These are phyloP conservation scores for Globisporangium camurandrum DNA, from an alignment of 352 stramenopile genomes.

Conservation along the genomic window DNA sequence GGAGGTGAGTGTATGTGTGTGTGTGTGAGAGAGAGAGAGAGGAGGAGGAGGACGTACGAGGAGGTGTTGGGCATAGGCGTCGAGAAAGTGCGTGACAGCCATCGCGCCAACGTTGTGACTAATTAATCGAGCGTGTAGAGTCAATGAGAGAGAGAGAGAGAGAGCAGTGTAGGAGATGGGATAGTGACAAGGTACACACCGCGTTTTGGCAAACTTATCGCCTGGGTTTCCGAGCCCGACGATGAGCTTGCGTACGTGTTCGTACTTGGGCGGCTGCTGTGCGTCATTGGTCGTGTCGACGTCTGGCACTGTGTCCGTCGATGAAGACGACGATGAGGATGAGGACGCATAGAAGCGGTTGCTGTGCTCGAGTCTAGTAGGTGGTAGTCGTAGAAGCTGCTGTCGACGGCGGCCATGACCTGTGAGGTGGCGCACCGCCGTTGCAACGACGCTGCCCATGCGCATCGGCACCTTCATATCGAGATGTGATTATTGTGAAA, in stretches of 20 bases:
- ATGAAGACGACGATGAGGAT: neutral
- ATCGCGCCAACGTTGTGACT: slow-evolving; percentile 80
- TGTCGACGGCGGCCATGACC: neutral
- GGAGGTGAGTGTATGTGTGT: neutral
- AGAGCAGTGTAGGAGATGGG: too few relatives aligned
- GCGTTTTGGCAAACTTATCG: slow-evolving; percentile 72
- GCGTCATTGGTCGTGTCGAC: neutral
- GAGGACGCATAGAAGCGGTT: neutral
- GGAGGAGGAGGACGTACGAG: slow-evolving; percentile 24
- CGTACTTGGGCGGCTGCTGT: slow-evolving; percentile 31
- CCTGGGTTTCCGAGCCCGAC: slow-evolving; percentile 82
- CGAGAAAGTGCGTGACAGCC: slow-evolving; percentile 56
- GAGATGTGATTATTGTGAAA: neutral
- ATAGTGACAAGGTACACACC: slow-evolving; percentile 35
- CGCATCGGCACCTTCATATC: slow-evolving; percentile 4
- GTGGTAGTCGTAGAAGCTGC: neutral
- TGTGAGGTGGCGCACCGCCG: neutral
- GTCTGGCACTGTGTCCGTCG: too few relatives aligned
- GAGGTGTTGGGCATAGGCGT: slow-evolving; percentile 51
- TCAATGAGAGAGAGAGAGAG: too few relatives aligned
- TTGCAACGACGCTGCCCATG: slow-evolving; percentile 6
- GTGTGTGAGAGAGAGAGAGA: neutral
- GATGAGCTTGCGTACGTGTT: slow-evolving; percentile 72
- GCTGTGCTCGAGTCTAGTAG: too few relatives aligned
- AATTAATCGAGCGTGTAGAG: too few relatives aligned